Evolutionary conservation across 306 rosid species (phyloP).

Genomic region (Ziziphus jujuba): DNA sequence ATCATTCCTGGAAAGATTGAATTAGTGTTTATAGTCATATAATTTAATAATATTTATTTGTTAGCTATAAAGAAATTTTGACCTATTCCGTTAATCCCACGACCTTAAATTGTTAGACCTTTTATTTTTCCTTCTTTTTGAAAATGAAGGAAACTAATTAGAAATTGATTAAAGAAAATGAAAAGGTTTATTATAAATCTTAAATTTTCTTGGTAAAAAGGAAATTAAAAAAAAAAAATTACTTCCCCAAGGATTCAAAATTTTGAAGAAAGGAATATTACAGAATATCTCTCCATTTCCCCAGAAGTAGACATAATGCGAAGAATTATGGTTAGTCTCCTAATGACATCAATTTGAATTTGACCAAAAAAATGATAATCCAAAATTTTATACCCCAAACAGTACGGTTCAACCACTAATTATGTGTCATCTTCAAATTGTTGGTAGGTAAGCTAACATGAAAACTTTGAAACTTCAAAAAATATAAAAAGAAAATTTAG

Average conservation of each 20-base stretch:
- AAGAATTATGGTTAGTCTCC: neutral
- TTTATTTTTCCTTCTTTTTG: neutral
- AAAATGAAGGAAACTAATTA: neutral
- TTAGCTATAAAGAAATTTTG: constrained; percentile 1
- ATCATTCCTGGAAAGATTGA: constrained; percentile 7
- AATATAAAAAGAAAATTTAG: constrained; percentile 8
- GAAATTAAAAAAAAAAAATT: too few species aligned
- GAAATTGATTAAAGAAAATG: too few species aligned
- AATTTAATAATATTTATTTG: neutral
- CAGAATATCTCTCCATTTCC: neutral
- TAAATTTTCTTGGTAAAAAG: too few species aligned
- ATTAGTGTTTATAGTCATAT: neutral
- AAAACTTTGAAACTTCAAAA: constrained; percentile 13
- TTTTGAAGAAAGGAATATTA: neutral
- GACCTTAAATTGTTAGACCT: too few species aligned
- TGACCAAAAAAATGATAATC: constrained; percentile 12
- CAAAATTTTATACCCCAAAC: constrained; percentile 12
- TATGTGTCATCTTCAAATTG: constrained; percentile 34
- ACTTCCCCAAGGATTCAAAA: too few species aligned
- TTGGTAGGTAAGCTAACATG: constrained; percentile 48
- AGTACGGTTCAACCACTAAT: constrained; percentile 34
- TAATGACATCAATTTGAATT: constrained; percentile 16
- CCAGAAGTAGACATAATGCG: neutral
- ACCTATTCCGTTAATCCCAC: neutral
- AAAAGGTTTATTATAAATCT: too few species aligned